A percentile compares a stretch with the other conserved stretches of the same genome.
Evolutionary conservation across 2,329 filamentous ascomycete genomes (phyloP).

Genomic region (Aspergillus bombycis): DNA sequence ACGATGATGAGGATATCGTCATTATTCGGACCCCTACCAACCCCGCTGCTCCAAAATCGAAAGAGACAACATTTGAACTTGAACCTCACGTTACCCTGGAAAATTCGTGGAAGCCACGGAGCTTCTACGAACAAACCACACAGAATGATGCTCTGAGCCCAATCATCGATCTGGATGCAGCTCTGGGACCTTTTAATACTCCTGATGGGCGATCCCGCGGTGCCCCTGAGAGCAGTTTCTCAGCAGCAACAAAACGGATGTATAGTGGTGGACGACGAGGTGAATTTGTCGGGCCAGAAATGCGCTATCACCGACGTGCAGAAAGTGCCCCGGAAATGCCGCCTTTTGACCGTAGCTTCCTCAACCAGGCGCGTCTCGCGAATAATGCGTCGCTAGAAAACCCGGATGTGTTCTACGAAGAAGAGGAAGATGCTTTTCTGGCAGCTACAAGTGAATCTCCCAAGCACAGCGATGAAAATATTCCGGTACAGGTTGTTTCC

Average conservation of each 20-base stretch:
- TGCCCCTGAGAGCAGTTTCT: slow-evolving; percentile 40
- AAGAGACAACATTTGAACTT: slow-evolving; percentile 22
- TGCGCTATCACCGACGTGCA: slow-evolving; percentile 53
- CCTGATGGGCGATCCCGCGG: slow-evolving; percentile 44
- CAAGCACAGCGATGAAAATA: slow-evolving; percentile 21
- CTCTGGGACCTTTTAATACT: slow-evolving; percentile 88
- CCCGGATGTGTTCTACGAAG: slow-evolving; percentile 54
- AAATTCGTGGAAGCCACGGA: slow-evolving; percentile 46
- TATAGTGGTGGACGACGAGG: slow-evolving; percentile 53
- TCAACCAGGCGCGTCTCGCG: slow-evolving; percentile 42
- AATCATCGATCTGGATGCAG: slow-evolving; percentile 92
- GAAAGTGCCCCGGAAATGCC: slow-evolving; percentile 55
- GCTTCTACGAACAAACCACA: slow-evolving; percentile 46
- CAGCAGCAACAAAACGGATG: slow-evolving; percentile 47
- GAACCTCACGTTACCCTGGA: slow-evolving; percentile 33
- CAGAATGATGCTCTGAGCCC: slow-evolving; percentile 71
- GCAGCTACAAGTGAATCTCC: slow-evolving; percentile 42
- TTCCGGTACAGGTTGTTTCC: slow-evolving; percentile 7
- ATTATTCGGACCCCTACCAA: slow-evolving; percentile 50
- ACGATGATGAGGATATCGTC: slow-evolving; percentile 51
- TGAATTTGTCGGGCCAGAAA: slow-evolving; percentile 51
- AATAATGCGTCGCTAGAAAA: slow-evolving; percentile 44
- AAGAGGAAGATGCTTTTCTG: slow-evolving; percentile 54
- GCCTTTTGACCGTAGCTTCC: slow-evolving; percentile 48
- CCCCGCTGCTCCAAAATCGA: slow-evolving; percentile 33